Evolutionary conservation across 345 rosid species (phyloP), one percentile per base, ranked within the genome.

Genomic region (Laguncularia racemosa): DNA sequence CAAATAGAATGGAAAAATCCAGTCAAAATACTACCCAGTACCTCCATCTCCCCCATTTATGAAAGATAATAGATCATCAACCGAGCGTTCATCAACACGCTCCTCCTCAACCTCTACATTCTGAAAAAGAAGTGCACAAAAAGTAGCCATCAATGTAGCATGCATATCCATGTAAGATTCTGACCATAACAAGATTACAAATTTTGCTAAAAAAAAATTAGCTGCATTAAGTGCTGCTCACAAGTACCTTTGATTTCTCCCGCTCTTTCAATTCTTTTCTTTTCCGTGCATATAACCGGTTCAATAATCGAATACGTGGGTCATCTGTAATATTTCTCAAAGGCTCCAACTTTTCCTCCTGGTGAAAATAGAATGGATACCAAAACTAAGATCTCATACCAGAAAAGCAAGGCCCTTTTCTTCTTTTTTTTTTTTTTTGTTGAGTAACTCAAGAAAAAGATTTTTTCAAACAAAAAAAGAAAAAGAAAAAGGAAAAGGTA

Each of bases 291-390:
- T 88, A 82, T 58, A 91, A 60, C 63, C 95, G 70, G 71, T 91
- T 91, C 63, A 88, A 67, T 61, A 88, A 79, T 54, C 96, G 84
- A 70, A 91, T 88, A 60, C 95, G 84, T 19, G 92, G 91, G 75
- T 91, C 95, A 74, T 85, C 85, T 52, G 86, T 76, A 60, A 80
- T 75, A 74, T 88, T 91, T 69, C 73, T 82, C 60, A 88, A 62
- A 56, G 96, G 98, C 81, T 88, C 92, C 82, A 91, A 78, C 66
- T 85, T 88, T 75, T 88, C 98, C 69, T 91, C 98, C 95, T 88
- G 71, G 44, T 48, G 56, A 67, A 47, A 52, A 63, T 16, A 51
- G 64, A 57, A 66, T 28, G 20, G 8, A 58, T 65, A 54, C 53
- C 52, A 57, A 67, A 66, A 57, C 44, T n/a, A 17, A 44, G 5